Base-by-base conservation (phyloP, 805 yeast species). In the Hyphopichia homilentoma region DNA sequence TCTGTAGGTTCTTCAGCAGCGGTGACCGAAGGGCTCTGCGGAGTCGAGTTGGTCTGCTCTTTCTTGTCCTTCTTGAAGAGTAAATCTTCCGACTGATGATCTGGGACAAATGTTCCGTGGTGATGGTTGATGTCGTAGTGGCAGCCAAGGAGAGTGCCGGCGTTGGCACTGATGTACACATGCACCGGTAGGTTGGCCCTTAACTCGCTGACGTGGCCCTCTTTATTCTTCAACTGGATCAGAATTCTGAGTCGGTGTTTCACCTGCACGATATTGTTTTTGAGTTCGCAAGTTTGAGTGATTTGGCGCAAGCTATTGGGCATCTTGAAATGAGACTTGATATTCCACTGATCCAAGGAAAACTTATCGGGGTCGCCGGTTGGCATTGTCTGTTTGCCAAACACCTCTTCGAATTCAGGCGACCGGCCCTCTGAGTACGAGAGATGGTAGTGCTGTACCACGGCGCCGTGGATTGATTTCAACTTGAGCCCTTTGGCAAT, bases 121-220 rank as follows among this genome's bases (percentile, higher is more conserved):
- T 49, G 44, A 6, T 45, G 41, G 17, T 65, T 67, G 2, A 61
- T 40, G 12, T 54, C 62, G 37, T 41, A 55, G 34, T 59, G 65
- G 13, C 44, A 43, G 2, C 68, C 65, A n/a, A 47, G 41, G 5
- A 58, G 65, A 30, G 51, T 52, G 2, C 71, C 71, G 1, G 48
- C 50, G 28, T 58, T 57, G 4, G 71, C 59, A 33, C 70, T 63
- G 12, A 73, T 47, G 37, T 66, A 71, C 4, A 74, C 46, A 21
- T 46, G 43, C 2, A 75, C 50, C 0, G 80, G 80, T 26, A 75
- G 49, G 39, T 72, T 73, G 7, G 79, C 75, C 30, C 75, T 55
- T 20, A 75, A 57, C 43, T 74, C 77, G 32, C 75, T 68, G 2
- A 58, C 51, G 45, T 73, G 78, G 11, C 79, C 79, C 38, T 63